Base-by-base conservation (phyloP, 352 stramenopile genomes). In the Phytophthora europaea region DNA sequence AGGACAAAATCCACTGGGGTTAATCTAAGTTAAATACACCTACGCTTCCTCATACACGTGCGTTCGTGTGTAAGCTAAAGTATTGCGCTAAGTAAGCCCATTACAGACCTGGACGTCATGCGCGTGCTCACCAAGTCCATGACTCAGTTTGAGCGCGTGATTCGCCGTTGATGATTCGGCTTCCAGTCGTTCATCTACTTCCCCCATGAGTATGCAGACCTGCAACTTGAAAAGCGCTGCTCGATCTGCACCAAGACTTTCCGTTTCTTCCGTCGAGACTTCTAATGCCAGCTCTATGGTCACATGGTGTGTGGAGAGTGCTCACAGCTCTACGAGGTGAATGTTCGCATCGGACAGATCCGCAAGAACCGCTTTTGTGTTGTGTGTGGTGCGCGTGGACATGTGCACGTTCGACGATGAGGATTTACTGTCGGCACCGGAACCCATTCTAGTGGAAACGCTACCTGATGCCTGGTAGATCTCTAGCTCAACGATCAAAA, bases 181-280 rank as follows among this genome's bases (percentile, higher is more conserved):
- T 90, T 91, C 62, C 85, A 93, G 78, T 76, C 79, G 12, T 92
- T 91, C 64, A 71, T 91, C 33, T 88, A 88, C 73, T 89, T 89
- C 28, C 80, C 84, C 2, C 81, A 67, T n/a, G 69, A 70, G 12
- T 78, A 82, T 45, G 65, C 50, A 18, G 69, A 85, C 18, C 63
- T 73, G 16, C 53, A 53, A 20, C 22, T 72, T 2, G 69, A 82
- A 31, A 79, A 80, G 22, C 47, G 36, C 26, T 92, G 84, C 58
- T 63, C 57, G 16, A 85, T 92, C 51, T 94, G 84, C 72, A 55
- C 45, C 57, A 88, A 87, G 47, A 57, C n/a, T 16, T 91, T 91
- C 45, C 60, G 66, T 38, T 79, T 91, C 40, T 82, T 85, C 26
- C 81, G 81, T 28, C 68, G 72, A 2, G 78, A 89, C 43, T 79